Evolutionary conservation across 192 early-diverging fungal species (phyloP).

Genomic region (Pilobolus umbonatus): DNA sequence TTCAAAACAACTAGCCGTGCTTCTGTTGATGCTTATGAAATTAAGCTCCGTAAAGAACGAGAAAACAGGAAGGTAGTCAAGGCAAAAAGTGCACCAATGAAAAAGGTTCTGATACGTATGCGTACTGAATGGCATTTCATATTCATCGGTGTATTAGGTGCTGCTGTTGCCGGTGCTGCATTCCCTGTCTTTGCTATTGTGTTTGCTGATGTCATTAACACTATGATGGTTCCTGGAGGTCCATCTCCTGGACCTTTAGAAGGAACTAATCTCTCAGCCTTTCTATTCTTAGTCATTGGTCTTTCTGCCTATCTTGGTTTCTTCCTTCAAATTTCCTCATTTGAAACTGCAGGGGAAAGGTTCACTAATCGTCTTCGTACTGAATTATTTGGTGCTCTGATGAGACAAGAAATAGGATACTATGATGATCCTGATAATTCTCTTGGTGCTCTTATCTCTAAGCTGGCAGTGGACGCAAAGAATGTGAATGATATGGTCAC

Average conservation of each 20-base stretch:
- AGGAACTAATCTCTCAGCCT: conserved; percentile 30
- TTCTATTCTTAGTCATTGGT: conserved; percentile 29
- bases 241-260: conserved; percentile 25
- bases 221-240: conserved; percentile 35
- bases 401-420: conserved; percentile 82
- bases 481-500: conserved; percentile 52
- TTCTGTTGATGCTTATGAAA: conserved; percentile 27
- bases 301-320: conserved; percentile 17
- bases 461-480: conserved; percentile 77
- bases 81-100: conserved; percentile 51
- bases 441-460: conserved; percentile 75
- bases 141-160: conserved; percentile 53
- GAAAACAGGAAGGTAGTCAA: conserved; percentile 32
- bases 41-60: conserved; percentile 31
- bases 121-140: conserved; percentile 50
- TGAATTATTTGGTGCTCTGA: conserved; percentile 60
- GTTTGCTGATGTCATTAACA: conserved; percentile 44
- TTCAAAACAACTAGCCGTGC: conserved; percentile 10
- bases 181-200: conserved; percentile 75
- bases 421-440: conserved; percentile 76
- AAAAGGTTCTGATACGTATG: conserved; percentile 47
- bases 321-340: conserved; percentile 9
- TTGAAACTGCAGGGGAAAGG: conserved; percentile 29
- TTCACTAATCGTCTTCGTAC: conserved; percentile 23
- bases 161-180: conserved; percentile 64